Base-by-base conservation (phyloP, 2,329 filamentous ascomycete genomes). In the Cercospora citrullina region DNA sequence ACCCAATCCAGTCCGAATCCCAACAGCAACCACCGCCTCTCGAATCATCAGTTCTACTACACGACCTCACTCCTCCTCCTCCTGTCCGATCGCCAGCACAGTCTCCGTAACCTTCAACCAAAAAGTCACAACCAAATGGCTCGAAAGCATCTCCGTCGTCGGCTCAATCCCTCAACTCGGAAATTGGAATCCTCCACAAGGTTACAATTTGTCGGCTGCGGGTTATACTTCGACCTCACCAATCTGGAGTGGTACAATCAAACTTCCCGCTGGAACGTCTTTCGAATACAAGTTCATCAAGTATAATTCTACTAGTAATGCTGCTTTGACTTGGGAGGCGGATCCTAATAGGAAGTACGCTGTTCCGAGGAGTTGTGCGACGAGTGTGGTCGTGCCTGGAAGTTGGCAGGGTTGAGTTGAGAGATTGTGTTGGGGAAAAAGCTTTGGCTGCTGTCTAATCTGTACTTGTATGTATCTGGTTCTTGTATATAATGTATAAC, bases 101-200 rank as follows among this genome's bases (percentile, higher is more conserved):
- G 84, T 90, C 6, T 81, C 85, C 0, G 86, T 93, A 5, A 87
- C 86, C 0, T 92, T 92, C 79, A 81, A 86, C 57, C 86, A 85
- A 67, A 75, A 82, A 1, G 87, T 84, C 23, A 83, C 80, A 0
- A 92, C 90, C 0, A 75, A 75, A 4, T 87, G 77, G 60, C 90
- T 90, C 2, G 83, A 92, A 76, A 88, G 84, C 7, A 83, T 93
- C 75, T 90, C 88, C 76, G 77, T 93, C 16, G 82, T 85, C 0
- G 91, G 91, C 26, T 87, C 84, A 65, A 82, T 84, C 60, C 73
- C 82, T 1, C 80, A 84, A 28, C 84, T 93, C 4, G 90, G 90
- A 2, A 73, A 67, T 33, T 93, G 90, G 90, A 80, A 87, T 66
- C 68, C 77, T 0, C 66, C 68, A 5, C 80, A 84, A 0, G 90